A percentile compares a stretch with the other conserved stretches of the same genome.
Conservation (phyloP, 2,329 filamentous ascomycete species). For the Colletotrichum endophyticum region DNA sequence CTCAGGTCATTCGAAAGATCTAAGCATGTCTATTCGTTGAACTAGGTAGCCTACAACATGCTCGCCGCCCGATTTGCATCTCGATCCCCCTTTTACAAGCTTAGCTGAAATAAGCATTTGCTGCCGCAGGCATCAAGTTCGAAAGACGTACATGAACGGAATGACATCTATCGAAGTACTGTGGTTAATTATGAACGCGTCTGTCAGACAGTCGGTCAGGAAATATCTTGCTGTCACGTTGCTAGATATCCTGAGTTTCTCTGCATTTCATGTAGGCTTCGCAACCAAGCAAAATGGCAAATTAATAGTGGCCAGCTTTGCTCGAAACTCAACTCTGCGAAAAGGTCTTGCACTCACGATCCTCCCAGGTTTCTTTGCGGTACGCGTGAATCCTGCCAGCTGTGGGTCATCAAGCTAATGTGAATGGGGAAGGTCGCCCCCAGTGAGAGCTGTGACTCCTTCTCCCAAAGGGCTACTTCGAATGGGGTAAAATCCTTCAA, state of each 20-base stretch:
- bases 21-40: not conserved
- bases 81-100: not conserved
- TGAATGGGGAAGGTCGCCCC: constrained; percentile 9
- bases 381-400: not conserved
- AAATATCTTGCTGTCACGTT: not conserved
- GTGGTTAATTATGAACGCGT: not conserved
- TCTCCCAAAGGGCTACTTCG: not conserved
- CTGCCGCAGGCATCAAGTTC: not conserved
- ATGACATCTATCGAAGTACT: not conserved
- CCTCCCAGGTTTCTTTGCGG: not conserved
- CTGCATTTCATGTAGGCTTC: not conserved
- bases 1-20: not conserved
- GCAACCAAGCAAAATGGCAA: not conserved
- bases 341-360: not conserved
- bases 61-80: not conserved
- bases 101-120: not conserved
- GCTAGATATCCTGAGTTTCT: not conserved
- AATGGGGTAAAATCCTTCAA: not conserved
- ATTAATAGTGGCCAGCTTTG: too few species aligned
- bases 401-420: not conserved
- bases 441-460: not conserved
- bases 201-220: not conserved
- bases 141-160: not conserved
- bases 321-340: not conserved
- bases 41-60: not conserved